Conservation (phyloP, 2,329 filamentous ascomycete species). For the Boeremia exigua region DNA sequence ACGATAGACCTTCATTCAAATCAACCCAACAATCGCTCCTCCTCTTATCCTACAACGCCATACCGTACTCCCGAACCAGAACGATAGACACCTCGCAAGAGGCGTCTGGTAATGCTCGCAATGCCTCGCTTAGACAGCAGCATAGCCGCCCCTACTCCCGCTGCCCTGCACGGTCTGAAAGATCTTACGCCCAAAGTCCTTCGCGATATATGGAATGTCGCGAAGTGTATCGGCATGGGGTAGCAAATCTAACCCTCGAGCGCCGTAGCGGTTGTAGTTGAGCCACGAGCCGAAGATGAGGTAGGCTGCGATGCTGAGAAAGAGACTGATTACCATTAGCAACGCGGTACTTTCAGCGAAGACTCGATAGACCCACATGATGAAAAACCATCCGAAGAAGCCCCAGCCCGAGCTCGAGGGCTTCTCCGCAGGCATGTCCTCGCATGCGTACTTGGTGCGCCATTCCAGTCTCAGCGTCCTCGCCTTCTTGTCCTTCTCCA, state of each 20-base stretch:
- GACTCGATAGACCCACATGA: conserved; percentile 69
- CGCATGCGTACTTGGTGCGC: conserved; percentile 86
- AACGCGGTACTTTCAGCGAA: background rate
- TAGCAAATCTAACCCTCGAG: conserved; percentile 91
- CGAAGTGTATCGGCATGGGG: conserved; percentile 92
- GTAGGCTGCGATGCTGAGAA: conserved; percentile 85
- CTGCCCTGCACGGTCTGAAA: conserved; percentile 84
- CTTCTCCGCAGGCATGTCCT: conserved; percentile 49
- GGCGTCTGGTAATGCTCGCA: background rate
- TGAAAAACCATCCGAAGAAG: conserved; percentile 96
- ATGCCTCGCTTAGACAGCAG: conserved; percentile 71
- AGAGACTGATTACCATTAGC: conserved; percentile 63
- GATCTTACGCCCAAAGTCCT: conserved; percentile 83
- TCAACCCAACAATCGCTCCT: background rate
- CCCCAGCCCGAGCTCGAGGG: conserved; percentile 74
- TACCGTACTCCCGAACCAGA: background rate
- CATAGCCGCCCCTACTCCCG: conserved; percentile 88
- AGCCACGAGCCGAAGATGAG: conserved; percentile 98
- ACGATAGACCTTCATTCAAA: background rate
- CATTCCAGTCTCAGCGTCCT: conserved; percentile 79
- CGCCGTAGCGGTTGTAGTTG: conserved; percentile 97
- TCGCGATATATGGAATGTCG: conserved; percentile 88
- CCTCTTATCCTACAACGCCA: background rate
- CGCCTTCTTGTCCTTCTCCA: conserved; percentile 58
- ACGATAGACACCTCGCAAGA: background rate